phyloP scores from a whole-genome alignment of 2,329 filamentous ascomycete genomes.

The Blumeriella jaapii region DNA sequence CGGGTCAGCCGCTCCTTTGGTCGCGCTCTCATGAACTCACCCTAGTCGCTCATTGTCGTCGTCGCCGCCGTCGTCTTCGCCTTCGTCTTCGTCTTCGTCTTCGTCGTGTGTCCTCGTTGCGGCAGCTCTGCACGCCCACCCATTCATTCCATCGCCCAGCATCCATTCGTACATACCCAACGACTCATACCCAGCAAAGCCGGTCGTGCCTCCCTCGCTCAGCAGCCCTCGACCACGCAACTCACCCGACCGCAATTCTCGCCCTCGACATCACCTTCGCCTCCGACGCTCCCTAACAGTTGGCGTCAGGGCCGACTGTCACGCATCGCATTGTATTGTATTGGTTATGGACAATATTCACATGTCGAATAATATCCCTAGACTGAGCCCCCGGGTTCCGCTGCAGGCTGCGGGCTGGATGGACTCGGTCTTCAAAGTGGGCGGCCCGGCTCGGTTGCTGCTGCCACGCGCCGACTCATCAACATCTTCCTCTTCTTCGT shows the following conservation, averaged over 20 bases:
- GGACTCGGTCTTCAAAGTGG: conserved; percentile 18
- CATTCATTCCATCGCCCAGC: too few relatives aligned
- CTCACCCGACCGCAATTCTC: background rate
- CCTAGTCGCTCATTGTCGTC: conserved; percentile 27
- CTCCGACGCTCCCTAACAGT: background rate
- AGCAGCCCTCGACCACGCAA: too few relatives aligned
- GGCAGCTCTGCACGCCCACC: too few relatives aligned
- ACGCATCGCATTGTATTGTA: background rate
- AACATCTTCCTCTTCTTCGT: conserved; percentile 14
- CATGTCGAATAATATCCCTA: conserved; percentile 21
- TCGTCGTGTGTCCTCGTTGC: background rate
- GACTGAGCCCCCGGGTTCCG: conserved; percentile 17
- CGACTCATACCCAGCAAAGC: background rate
- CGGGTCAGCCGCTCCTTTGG: conserved; percentile 46
- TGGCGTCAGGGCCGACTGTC: background rate
- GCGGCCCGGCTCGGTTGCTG: conserved; percentile 18
- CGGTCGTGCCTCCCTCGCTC: conserved; percentile 14
- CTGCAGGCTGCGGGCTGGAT: conserved; percentile 16
- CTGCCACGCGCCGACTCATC: conserved; percentile 16
- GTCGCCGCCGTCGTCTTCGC: background rate
- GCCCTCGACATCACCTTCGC: background rate
- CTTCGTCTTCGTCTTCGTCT: background rate
- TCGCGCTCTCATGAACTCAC: conserved; percentile 18
- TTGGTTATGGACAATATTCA: conserved; percentile 17
- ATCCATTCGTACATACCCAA: too few relatives aligned